phyloP scores from a whole-genome alignment of 73 alveolate species.

The Symbiodinium pilosum region DNA sequence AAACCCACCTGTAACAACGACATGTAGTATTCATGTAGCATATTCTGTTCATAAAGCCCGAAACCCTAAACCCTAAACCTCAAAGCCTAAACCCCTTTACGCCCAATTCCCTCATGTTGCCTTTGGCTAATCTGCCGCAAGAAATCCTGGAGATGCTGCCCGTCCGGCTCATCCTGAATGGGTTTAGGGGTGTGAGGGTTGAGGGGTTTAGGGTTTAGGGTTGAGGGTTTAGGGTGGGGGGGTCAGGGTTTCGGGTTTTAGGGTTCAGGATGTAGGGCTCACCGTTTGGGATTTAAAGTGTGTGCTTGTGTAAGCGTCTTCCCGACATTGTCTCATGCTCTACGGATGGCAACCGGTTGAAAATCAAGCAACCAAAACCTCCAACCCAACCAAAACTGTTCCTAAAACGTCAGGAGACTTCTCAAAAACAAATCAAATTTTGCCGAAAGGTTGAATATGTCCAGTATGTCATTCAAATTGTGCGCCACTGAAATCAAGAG shows the following conservation, averaged over 20 bases:
- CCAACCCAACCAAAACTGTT: too few relatives aligned
- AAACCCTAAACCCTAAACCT: too few relatives aligned
- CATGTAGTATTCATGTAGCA: too few relatives aligned
- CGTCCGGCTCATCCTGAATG: neutral
- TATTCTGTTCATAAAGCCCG: too few relatives aligned
- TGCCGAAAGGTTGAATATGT: too few relatives aligned
- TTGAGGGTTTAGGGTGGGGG: neutral
- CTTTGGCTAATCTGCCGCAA: slow-evolving; percentile 66
- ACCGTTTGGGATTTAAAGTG: neutral
- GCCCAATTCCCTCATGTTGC: neutral
- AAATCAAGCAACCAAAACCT: too few relatives aligned
- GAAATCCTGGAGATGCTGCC: slow-evolving; percentile 60
- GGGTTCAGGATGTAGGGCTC: neutral
- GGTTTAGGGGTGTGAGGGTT: neutral
- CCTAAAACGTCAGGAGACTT: too few relatives aligned
- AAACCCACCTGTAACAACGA: too few relatives aligned
- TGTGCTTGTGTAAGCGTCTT: neutral
- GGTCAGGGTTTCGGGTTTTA: neutral
- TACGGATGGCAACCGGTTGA: neutral
- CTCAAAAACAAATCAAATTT: too few relatives aligned
- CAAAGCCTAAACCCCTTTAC: neutral
- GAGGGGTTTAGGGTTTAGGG: neutral
- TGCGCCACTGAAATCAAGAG: too few relatives aligned
- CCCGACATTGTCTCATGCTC: neutral
- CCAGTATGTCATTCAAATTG: too few relatives aligned